Percentiles rank a stretch among this genome's conserved stretches.
Conservation (phyloP, 441 rosid species). For the Breynia disticha region DNA sequence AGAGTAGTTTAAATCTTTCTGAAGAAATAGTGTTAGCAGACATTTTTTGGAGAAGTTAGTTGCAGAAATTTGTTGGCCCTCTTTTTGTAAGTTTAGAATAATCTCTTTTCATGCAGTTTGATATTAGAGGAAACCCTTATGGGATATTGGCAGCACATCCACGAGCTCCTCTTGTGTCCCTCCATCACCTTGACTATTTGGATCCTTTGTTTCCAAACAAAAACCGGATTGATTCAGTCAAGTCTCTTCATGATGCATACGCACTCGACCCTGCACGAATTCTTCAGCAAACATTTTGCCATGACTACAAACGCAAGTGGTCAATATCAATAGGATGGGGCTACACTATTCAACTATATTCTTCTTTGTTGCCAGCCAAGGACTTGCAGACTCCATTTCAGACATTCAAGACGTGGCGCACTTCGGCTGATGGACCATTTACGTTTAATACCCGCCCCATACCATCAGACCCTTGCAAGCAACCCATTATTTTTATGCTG, state of each 20-base stretch:
- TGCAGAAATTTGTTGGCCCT: too few species aligned
- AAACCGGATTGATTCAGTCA: constrained; percentile 37
- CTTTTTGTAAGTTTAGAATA: too few species aligned
- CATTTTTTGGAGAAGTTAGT: too few species aligned
- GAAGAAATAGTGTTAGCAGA: too few species aligned
- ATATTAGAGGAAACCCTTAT: constrained; percentile 62
- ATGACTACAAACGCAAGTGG: constrained; percentile 53
- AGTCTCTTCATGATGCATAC: constrained; percentile 38
- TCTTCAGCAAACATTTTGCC: constrained; percentile 57
- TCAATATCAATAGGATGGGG: constrained; percentile 75
- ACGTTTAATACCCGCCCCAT: constrained; percentile 52
- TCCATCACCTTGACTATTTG: constrained; percentile 60
- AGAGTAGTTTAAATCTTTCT: too few species aligned
- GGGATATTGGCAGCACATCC: constrained; percentile 81
- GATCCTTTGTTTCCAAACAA: constrained; percentile 45
- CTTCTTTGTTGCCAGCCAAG: constrained; percentile 28
- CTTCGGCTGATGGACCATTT: constrained; percentile 52
- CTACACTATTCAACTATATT: constrained; percentile 59
- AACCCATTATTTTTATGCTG: constrained; percentile 49
- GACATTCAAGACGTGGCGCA: constrained; percentile 77
- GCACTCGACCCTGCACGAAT: constrained; percentile 48
- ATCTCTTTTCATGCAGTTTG: constrained; percentile 33
- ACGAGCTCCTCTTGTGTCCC: constrained; percentile 50
- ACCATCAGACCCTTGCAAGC: constrained; percentile 36
- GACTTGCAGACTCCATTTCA: constrained; percentile 44